Evolutionary conservation across 441 rosid species (phyloP).

Genomic region (Gossypium davidsonii): DNA sequence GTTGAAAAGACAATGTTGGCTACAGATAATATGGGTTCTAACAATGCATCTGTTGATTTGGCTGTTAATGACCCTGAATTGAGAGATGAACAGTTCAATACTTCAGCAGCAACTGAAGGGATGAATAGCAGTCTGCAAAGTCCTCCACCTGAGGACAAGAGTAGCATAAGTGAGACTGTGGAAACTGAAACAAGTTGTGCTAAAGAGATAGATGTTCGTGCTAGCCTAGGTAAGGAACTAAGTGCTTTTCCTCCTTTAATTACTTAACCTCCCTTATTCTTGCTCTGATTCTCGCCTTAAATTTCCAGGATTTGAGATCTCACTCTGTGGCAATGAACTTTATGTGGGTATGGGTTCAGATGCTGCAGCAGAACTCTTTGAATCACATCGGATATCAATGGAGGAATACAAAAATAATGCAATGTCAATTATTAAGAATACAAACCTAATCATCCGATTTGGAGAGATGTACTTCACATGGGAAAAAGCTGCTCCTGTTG

Average conservation of each 20-base stretch:
- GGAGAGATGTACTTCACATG: background rate
- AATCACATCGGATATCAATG: background rate
- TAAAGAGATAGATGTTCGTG: slow-evolving; percentile 21
- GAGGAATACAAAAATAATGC: background rate
- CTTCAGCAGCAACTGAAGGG: slow-evolving; percentile 29
- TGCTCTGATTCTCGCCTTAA: slow-evolving; percentile 17
- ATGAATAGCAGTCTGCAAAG: slow-evolving; percentile 14
- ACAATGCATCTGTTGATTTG: slow-evolving; percentile 23
- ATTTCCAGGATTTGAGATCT: slow-evolving; percentile 40
- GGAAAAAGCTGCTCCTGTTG: slow-evolving; percentile 6
- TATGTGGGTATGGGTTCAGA: background rate
- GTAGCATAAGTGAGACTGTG: slow-evolving; percentile 21
- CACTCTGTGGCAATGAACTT: slow-evolving; percentile 8
- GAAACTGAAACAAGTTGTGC: slow-evolving; percentile 29
- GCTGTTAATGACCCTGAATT: slow-evolving; percentile 24
- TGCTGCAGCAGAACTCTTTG: background rate
- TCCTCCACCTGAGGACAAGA: slow-evolving; percentile 23
- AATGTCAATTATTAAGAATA: background rate
- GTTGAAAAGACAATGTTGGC: slow-evolving; percentile 16
- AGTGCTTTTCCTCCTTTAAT: background rate
- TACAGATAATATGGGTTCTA: slow-evolving; percentile 19
- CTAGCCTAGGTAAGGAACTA: slow-evolving; percentile 36
- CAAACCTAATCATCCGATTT: background rate
- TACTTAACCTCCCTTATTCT: background rate
- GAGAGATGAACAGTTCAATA: slow-evolving; percentile 27